Evolutionary conservation across 2,329 filamentous ascomycete genomes (phyloP).

Genomic region (Orbilia brochopaga): DNA sequence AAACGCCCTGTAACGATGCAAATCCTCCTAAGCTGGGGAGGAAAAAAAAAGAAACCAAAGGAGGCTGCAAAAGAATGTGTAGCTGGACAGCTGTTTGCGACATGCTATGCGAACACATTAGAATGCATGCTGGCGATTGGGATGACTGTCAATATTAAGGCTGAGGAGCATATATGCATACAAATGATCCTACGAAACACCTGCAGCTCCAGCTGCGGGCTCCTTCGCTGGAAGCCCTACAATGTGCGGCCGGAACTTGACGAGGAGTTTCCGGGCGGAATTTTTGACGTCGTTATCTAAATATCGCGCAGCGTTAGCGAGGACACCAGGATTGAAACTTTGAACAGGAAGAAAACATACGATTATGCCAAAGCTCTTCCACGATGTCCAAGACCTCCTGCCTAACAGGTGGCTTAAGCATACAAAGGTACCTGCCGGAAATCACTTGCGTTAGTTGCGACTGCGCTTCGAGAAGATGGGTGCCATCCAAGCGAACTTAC

Average conservation of each 20-base stretch:
- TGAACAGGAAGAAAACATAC: slow-evolving; percentile 60
- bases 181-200: slow-evolving; percentile 1
- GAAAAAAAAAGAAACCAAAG: slow-evolving; percentile 5
- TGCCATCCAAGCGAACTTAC: slow-evolving; percentile 58
- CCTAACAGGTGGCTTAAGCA: slow-evolving; percentile 70
- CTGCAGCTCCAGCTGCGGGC: slow-evolving; percentile 7
- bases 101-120: slow-evolving; percentile 5
- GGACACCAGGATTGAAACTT: neutral
- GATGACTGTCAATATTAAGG: neutral
- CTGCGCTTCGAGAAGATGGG: neutral
- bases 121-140: slow-evolving; percentile 5
- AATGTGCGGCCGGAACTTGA: slow-evolving; percentile 45
- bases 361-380: slow-evolving; percentile 71
- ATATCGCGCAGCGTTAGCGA: slow-evolving; percentile 12
- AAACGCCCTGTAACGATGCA: slow-evolving; percentile 59
- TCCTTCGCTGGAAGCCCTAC: slow-evolving; percentile 42
- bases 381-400: slow-evolving; percentile 70
- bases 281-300: slow-evolving; percentile 49
- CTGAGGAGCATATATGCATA: neutral
- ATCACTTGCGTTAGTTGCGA: slow-evolving; percentile 3
- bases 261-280: slow-evolving; percentile 38
- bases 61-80: slow-evolving; percentile 5
- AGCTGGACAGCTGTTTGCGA: neutral
- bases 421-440: slow-evolving; percentile 61
- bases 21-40: slow-evolving; percentile 52